phyloP scores from a whole-genome alignment of 495 filamentous ascomycete genomes.

The Neurospora tetraspora region DNA sequence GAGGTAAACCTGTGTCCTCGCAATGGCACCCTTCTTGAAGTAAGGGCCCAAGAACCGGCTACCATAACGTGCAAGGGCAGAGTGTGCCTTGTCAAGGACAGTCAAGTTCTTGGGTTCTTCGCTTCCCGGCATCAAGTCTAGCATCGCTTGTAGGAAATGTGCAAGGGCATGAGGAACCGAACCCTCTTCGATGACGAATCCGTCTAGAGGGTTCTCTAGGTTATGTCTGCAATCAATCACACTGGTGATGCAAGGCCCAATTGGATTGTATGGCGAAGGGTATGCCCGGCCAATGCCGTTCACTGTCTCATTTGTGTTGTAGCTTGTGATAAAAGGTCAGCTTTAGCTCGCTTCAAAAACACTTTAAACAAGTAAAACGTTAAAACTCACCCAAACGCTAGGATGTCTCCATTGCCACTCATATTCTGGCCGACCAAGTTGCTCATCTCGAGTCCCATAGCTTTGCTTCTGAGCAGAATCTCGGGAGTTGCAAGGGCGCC shows the following conservation, averaged over 20 bases:
- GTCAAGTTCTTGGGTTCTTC: constrained; percentile 29
- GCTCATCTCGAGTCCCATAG: constrained; percentile 49
- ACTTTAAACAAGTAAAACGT: neutral
- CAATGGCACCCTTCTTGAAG: constrained; percentile 40
- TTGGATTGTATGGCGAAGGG: constrained; percentile 38
- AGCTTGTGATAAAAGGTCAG: constrained; percentile 25
- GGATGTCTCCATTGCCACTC: constrained; percentile 59
- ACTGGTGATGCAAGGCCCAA: constrained; percentile 56
- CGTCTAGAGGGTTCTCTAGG: constrained; percentile 47
- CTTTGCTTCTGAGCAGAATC: constrained; percentile 54
- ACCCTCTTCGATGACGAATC: constrained; percentile 57
- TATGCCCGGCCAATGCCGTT: constrained; percentile 45
- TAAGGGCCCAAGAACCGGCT: constrained; percentile 49
- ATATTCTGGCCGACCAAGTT: constrained; percentile 48
- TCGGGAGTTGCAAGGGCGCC: constrained; percentile 55
- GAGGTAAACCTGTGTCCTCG: constrained; percentile 55
- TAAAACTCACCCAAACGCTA: constrained; percentile 45
- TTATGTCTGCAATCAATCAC: constrained; percentile 51
- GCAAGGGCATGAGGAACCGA: constrained; percentile 48
- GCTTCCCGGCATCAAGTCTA: constrained; percentile 46
- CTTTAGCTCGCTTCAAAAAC: neutral
- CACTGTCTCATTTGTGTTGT: constrained; percentile 45
- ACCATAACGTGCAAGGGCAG: constrained; percentile 37
- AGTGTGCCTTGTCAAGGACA: constrained; percentile 31
- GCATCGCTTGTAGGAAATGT: constrained; percentile 45